These are phyloP conservation scores for Termitomyces bulborhizus DNA, from an alignment of 768 basidiomycete genomes.

Conservation along the genomic window DNA sequence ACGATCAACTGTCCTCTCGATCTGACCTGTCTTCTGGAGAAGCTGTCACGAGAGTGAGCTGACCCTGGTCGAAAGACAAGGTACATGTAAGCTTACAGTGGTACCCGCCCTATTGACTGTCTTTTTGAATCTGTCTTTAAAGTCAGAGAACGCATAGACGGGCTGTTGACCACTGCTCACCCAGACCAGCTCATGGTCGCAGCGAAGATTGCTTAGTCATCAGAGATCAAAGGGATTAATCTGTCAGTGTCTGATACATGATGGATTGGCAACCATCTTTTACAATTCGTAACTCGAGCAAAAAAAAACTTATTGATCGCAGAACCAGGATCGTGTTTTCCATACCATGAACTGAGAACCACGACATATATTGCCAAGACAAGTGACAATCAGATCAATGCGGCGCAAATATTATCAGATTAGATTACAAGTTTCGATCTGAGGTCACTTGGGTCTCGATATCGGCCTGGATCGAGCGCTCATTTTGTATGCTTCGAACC, in stretches of 20 bases:
- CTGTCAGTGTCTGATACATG: too few species aligned
- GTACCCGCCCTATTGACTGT: conserved; percentile 88
- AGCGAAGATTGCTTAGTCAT: conserved; percentile 12
- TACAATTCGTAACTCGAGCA: too few species aligned
- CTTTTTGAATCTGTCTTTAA: conserved; percentile 75
- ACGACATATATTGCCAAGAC: neutral
- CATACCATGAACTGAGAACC: neutral
- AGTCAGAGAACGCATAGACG: conserved; percentile 1
- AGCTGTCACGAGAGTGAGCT: conserved; percentile 42
- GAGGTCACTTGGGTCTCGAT: neutral
- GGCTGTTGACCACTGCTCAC: conserved; percentile 8
- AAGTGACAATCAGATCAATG: neutral
- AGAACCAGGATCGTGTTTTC: neutral
- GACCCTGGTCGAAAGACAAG: conserved; percentile 7
- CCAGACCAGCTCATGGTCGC: conserved; percentile 26
- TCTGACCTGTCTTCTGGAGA: conserved; percentile 97
- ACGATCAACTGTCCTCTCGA: conserved; percentile 90
- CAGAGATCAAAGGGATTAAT: neutral
- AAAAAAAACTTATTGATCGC: too few species aligned
- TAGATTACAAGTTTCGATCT: neutral
- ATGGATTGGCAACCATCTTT: too few species aligned
- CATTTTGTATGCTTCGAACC: neutral
- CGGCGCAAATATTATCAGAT: neutral
- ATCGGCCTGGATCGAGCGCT: neutral
- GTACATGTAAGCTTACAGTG: conserved; percentile 46